Percentiles rank a stretch among this genome's conserved stretches.
phyloP scores from a whole-genome alignment of 352 stramenopile species.

The Pythium inflatum region DNA sequence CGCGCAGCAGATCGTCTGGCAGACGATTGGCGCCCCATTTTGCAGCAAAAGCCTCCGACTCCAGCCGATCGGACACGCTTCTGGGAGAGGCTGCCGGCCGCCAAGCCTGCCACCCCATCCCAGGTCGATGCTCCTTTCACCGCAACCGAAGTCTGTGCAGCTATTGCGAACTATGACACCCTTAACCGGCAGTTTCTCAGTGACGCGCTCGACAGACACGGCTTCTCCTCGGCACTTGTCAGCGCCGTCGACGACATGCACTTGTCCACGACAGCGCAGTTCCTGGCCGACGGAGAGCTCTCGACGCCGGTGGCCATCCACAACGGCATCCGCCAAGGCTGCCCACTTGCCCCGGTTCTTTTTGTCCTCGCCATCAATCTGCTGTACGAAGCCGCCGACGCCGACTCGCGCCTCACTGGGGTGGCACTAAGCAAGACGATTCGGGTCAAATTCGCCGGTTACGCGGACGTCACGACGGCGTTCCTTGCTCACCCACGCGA shows the following conservation, averaged over 20 bases:
- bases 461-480: conserved; percentile 12
- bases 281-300: not conserved
- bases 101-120: too few species aligned
- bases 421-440: not conserved
- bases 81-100: not conserved
- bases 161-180: not conserved
- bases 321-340: conserved; percentile 17
- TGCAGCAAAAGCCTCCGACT: not conserved
- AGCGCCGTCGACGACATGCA: not conserved
- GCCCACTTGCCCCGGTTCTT: not conserved
- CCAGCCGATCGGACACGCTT: not conserved
- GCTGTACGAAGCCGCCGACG: not conserved
- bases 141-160: not conserved
- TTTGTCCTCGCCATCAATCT: not conserved
- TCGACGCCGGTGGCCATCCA: not conserved
- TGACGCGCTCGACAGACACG: not conserved
- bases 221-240: not conserved
- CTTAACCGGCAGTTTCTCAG: conserved; percentile 1
- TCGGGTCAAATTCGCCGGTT: not conserved
- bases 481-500: not conserved
- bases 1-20: not conserved
- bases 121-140: too few species aligned
- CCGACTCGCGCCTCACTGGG: not conserved
- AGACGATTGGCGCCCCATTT: not conserved
- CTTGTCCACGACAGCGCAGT: not conserved